A percentile compares a stretch with the other conserved stretches of the same genome.
Evolutionary conservation across 2,329 filamentous ascomycete species (phyloP).

Genomic region (Nectriaceae sp.): DNA sequence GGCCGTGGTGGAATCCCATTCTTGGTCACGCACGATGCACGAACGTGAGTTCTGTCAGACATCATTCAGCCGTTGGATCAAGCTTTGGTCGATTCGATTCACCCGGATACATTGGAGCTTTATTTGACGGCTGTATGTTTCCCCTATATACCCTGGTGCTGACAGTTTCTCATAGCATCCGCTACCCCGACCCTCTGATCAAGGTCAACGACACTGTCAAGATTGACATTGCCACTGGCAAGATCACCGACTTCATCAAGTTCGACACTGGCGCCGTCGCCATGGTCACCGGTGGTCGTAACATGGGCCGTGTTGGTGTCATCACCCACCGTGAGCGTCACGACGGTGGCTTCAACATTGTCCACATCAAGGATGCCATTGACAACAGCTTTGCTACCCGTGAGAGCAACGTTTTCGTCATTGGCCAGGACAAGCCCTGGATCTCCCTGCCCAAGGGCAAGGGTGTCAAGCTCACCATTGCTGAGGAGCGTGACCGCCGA

Average conservation of each 20-base stretch:
- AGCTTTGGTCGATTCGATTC: constrained; percentile 77
- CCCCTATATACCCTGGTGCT: constrained; percentile 37
- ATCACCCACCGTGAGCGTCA: constrained; percentile 99
- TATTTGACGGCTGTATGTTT: constrained; percentile 58
- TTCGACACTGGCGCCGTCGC: constrained; percentile 98
- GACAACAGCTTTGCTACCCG: constrained; percentile 99
- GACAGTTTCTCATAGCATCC: constrained; percentile 70
- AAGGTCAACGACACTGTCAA: constrained; percentile 99
- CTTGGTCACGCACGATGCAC: constrained; percentile 99
- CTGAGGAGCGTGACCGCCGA: constrained; percentile 98
- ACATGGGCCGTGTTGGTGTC: constrained; percentile 99
- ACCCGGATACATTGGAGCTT: constrained; percentile 37
- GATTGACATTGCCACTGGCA: constrained; percentile 95
- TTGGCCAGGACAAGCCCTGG: constrained; percentile 98
- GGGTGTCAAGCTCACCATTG: constrained; percentile 99
- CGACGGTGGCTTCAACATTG: constrained; percentile 99
- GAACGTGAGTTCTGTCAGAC: constrained; percentile 98
- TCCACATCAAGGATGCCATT: constrained; percentile 99
- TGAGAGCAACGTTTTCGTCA: constrained; percentile 99
- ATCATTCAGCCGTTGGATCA: constrained; percentile 99
- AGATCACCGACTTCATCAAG: constrained; percentile 97
- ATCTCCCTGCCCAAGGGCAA: constrained; percentile 99
- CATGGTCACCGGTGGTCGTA: constrained; percentile 99
- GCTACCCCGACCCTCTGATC: constrained; percentile 97
- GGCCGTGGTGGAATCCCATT: constrained; percentile 99